These are phyloP conservation scores for Candida caryicola DNA, from an alignment of 805 yeast species.

Conservation along the genomic window DNA sequence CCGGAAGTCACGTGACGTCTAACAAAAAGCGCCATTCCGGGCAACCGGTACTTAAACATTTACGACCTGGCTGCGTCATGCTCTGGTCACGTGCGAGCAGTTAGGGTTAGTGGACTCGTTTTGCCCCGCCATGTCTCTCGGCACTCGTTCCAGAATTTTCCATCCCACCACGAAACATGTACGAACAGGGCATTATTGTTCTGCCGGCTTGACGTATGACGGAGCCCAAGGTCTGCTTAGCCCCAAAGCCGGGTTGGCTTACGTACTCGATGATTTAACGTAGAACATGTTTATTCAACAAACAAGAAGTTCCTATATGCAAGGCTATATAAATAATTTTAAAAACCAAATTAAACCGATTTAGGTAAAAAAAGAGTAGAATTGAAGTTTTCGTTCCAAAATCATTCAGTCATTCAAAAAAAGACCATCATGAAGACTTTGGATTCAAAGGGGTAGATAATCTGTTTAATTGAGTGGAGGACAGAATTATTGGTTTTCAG, in stretches of 20 bases:
- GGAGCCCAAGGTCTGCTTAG: no score
- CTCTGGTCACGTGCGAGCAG: not conserved
- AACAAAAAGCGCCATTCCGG: conserved; percentile 1
- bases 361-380: conserved; percentile 10
- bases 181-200: no score
- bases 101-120: conserved; percentile 4
- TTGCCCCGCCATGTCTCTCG: no score
- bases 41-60: not conserved
- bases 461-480: no score
- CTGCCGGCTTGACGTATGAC: no score
- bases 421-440: conserved; percentile 25
- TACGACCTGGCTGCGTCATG: not conserved
- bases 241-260: no score
- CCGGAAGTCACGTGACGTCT: not conserved
- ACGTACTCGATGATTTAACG: not conserved
- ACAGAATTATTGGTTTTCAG: conserved; percentile 82
- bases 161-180: no score
- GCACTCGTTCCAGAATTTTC: no score
- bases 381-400: conserved; percentile 14
- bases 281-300: conserved; percentile 44
- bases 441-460: conserved; percentile 2
- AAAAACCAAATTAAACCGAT: conserved; percentile 8
- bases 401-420: conserved; percentile 35
- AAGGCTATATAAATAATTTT: conserved; percentile 10
- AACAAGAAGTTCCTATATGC: conserved; percentile 37